Percentiles rank a stretch among this genome's conserved stretches.
These are phyloP conservation scores for Phtheirospermum japonicum DNA, from an alignment of 257 asterid genomes.

Conservation along the genomic window DNA sequence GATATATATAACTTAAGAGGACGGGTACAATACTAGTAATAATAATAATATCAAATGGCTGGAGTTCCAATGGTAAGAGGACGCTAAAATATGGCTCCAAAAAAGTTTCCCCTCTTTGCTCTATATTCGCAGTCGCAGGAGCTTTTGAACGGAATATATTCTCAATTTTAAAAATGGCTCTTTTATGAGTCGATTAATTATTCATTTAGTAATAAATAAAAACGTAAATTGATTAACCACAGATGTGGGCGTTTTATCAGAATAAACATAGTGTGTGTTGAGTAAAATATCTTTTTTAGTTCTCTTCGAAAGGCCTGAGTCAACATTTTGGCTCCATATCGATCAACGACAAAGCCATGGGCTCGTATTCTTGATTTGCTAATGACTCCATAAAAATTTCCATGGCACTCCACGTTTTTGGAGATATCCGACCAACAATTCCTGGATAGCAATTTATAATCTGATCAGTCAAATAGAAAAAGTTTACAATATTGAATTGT, in stretches of 20 bases:
- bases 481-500: neutral
- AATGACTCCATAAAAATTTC: constrained; percentile 79
- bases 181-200: neutral
- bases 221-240: constrained; percentile 14
- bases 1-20: too few relatives aligned
- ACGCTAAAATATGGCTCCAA: too few relatives aligned
- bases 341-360: constrained; percentile 91
- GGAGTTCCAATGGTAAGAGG: too few relatives aligned
- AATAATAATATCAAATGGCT: too few relatives aligned
- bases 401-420: constrained; percentile 96
- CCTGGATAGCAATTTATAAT: constrained; percentile 45
- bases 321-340: constrained; percentile 84
- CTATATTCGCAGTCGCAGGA: too few relatives aligned
- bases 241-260: constrained; percentile 3
- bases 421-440: constrained; percentile 96
- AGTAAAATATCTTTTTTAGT: constrained; percentile 75
- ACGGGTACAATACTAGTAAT: too few relatives aligned
- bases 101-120: too few relatives aligned
- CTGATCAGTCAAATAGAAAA: constrained; percentile 10
- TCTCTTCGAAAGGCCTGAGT: constrained; percentile 84
- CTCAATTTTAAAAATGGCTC: neutral
- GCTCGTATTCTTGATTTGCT: constrained; percentile 67
- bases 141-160: too few relatives aligned
- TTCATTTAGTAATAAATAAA: neutral
- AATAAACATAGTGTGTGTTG: constrained; percentile 43